Conservation (phyloP, 768 basidiomycete genomes). For the Lactifluus rugatus region DNA sequence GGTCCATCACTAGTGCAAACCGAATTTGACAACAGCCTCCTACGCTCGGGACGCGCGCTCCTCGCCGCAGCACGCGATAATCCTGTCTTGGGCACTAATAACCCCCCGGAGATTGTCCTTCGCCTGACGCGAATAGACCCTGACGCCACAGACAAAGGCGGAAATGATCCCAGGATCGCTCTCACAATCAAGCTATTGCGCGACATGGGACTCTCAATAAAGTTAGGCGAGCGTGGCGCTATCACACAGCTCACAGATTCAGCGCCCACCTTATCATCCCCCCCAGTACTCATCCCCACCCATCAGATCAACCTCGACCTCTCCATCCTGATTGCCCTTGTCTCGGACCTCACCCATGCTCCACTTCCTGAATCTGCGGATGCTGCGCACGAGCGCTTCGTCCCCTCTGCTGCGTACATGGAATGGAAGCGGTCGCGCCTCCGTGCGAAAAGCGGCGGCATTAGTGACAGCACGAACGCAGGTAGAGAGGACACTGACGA, state of each 20-base stretch:
- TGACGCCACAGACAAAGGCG: constrained; percentile 24
- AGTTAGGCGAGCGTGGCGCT: constrained; percentile 47
- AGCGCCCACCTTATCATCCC: constrained; percentile 1
- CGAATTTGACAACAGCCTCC: constrained; percentile 62
- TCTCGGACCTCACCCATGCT: constrained; percentile 74
- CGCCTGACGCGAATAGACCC: constrained; percentile 64
- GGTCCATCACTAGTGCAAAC: constrained; percentile 36
- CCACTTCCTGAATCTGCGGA: constrained; percentile 46
- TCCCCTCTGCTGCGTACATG: constrained; percentile 45
- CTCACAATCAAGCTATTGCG: constrained; percentile 47
- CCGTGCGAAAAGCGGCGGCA: constrained; percentile 13
- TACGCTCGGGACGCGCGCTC: constrained; percentile 62
- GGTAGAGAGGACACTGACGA: constrained; percentile 2
- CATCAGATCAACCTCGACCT: constrained; percentile 68
- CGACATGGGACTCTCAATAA: constrained; percentile 55
- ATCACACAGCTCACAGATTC: constrained; percentile 17
- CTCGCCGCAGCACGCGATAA: constrained; percentile 53
- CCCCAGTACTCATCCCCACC: constrained; percentile 38
- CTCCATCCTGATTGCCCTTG: constrained; percentile 73
- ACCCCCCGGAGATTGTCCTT: constrained; percentile 42
- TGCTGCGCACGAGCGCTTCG: constrained; percentile 56
- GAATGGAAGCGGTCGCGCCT: constrained; percentile 45
- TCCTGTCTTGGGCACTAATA: constrained; percentile 31
- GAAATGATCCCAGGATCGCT: constrained; percentile 46
- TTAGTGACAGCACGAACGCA: constrained; percentile 16